Evolutionary conservation across 805 yeast species (phyloP).

Genomic region (Sungouiozyma intestinalis): DNA sequence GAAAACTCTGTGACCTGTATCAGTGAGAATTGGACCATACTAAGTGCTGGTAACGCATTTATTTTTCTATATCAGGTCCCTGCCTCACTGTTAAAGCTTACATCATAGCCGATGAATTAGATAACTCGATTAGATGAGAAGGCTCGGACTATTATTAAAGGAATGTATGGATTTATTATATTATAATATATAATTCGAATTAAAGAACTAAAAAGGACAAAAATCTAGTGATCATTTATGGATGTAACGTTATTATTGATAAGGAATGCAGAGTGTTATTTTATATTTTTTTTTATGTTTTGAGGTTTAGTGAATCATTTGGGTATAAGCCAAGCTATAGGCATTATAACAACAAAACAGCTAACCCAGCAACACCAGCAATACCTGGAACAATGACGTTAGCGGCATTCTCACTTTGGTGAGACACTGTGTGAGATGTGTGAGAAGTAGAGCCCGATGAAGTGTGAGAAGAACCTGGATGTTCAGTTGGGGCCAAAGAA

Average conservation of each 20-base stretch:
- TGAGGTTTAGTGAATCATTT: no score
- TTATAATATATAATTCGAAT: neutral
- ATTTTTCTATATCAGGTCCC: no score
- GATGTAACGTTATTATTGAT: neutral
- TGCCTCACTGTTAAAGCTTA: no score
- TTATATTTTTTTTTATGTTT: no score
- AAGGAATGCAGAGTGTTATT: neutral
- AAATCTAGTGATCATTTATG: neutral
- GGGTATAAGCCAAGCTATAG: slow-evolving; percentile 3
- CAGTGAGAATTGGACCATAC: no score
- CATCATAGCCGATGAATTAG: no score
- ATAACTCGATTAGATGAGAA: no score
- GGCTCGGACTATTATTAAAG: neutral
- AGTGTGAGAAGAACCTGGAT: no score
- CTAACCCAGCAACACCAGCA: slow-evolving; percentile 9
- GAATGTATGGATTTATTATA: neutral
- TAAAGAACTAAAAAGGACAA: slow-evolving; percentile 1
- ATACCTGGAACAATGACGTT: slow-evolving; percentile 5
- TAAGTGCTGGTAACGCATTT: no score
- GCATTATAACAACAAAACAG: slow-evolving; percentile 7
- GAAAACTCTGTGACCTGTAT: no score
- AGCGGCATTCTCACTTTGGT: slow-evolving; percentile 4
- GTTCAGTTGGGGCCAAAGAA: neutral
- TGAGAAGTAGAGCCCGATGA: neutral
- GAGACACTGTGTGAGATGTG: neutral